phyloP scores from a whole-genome alignment of 495 filamentous ascomycete species.

The Tuber aestivum region DNA sequence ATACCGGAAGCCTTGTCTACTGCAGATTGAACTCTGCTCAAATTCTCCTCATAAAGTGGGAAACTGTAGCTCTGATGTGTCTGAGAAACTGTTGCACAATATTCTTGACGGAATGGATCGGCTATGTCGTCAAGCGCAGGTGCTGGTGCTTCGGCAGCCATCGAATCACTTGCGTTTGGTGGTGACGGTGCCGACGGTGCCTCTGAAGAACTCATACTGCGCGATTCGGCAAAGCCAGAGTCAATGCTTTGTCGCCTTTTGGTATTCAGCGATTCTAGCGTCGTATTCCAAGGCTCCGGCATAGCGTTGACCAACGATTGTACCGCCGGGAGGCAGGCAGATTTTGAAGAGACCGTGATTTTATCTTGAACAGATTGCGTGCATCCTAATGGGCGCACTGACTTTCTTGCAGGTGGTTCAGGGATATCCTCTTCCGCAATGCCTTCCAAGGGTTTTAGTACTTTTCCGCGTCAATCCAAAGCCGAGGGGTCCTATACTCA shows the following conservation, averaged over 20 bases:
- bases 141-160: neutral
- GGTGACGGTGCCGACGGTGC: rapidly evolving
- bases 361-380: rapidly evolving
- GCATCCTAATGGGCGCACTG: rapidly evolving
- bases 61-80: rapidly evolving
- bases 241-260: neutral
- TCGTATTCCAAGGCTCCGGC: rapidly evolving
- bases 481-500: neutral
- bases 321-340: rapidly evolving
- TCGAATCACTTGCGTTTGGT: neutral
- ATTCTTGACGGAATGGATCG: neutral
- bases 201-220: neutral
- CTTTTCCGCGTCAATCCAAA: too few relatives aligned
- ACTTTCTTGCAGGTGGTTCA: rapidly evolving
- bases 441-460: neutral
- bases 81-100: rapidly evolving
- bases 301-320: neutral
- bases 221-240: neutral
- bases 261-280: neutral
- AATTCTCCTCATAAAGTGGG: neutral
- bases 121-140: neutral
- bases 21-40: neutral
- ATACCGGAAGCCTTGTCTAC: neutral
- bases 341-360: neutral
- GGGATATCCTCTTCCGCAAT: neutral